Base-by-base conservation (phyloP, 352 stramenopile species). In the Pythium vanterpoolii region DNA sequence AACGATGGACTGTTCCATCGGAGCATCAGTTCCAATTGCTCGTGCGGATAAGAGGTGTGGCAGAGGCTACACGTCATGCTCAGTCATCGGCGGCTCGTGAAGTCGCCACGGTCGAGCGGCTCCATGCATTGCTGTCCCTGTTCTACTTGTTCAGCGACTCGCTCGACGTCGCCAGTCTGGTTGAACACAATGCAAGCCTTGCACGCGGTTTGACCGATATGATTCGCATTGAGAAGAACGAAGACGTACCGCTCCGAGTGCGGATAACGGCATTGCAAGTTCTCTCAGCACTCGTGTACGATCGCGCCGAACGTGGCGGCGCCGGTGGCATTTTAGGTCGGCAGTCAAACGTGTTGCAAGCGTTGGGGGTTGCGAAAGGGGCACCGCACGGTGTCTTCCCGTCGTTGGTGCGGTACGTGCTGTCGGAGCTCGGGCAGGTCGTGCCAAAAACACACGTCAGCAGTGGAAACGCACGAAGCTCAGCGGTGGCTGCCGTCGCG, bases 121-220 rank as follows among this genome's bases (percentile, higher is more conserved):
- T 96, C 34, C 62, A 90, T 39, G 79, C 84, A 31, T 50, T 94
- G 16, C 34, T 92, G 27, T 79, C 72, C 24, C 71, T 96, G 28
- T 94, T 93, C 62, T 86, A 85, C 26, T 69, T 83, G 6, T 92
- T 90, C 36, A 82, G 77, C 47, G 83, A 94, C 46, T 70, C 83
- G 8, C 77, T 73, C 50, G 83, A 96, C 45, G 81, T 93, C 28
- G 86, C 76, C 10, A 86, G 73, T 65, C 90, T 90, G 56, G 73
- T 94, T 38, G 83, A 94, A 46, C 69, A 87, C 28, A 85, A 93
- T 66, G 66, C 81, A 6, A 83, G 92, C 30, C 72, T 96, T 16
- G 87, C 77, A 14, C 79, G 83, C 11, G 69, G 70, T 7, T 62
- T 96, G 21, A 79, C 89, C 3, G 84, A 96, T 48, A 64, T 96